Percentiles rank a stretch among this genome's conserved stretches.
Conservation (phyloP, 2,329 filamentous ascomycete genomes). For the Aspergillus thermomutatus region DNA sequence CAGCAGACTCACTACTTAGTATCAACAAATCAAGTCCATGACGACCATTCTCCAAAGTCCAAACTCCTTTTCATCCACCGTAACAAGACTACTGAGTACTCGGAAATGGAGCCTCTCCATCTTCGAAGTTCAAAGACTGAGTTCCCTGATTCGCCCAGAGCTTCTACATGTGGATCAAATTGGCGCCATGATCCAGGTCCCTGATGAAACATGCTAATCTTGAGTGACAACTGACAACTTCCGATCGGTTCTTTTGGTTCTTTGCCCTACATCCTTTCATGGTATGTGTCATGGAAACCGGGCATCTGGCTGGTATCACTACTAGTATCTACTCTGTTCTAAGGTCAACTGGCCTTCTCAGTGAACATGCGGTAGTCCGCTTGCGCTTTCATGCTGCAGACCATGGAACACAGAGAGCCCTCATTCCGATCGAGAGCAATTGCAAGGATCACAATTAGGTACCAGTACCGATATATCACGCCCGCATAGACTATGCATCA, state of each 20-base stretch:
- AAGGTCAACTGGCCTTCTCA: background rate
- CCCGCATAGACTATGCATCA: background rate
- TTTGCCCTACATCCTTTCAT: background rate
- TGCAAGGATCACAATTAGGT: background rate
- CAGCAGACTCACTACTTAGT: background rate
- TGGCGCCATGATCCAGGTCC: background rate
- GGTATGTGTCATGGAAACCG: too few relatives aligned
- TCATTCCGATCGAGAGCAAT: background rate
- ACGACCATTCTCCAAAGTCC: slow-evolving; percentile 21
- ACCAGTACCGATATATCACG: background rate
- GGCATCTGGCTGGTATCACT: too few relatives aligned
- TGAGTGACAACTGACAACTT: background rate
- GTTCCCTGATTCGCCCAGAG: background rate
- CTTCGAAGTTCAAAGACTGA: background rate
- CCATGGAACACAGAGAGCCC: too few relatives aligned
- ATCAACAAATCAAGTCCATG: too few relatives aligned
- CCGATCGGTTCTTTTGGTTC: background rate
- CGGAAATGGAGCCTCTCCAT: background rate
- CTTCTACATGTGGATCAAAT: background rate
- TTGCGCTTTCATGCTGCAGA: too few relatives aligned
- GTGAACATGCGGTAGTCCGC: too few relatives aligned
- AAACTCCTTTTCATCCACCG: background rate
- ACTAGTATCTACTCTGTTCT: too few relatives aligned
- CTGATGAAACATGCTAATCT: background rate
- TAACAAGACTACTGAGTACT: background rate